Evolutionary conservation across 306 rosid genomes (phyloP), one percentile per base, ranked within the genome.

Genomic region (Medicago truncatula): DNA sequence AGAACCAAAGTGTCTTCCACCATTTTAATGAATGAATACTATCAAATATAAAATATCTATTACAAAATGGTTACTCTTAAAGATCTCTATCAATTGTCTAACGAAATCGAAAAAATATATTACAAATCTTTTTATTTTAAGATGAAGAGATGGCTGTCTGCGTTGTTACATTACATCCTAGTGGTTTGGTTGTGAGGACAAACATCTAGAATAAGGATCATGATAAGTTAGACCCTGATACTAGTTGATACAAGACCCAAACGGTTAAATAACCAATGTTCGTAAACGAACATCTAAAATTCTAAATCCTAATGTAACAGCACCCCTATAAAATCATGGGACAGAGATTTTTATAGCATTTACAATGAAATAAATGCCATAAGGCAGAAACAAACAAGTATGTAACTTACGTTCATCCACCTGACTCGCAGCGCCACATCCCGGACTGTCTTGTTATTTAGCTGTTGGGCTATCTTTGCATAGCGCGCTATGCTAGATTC

Each of bases 351-450:
- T 41, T 25, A 41, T 15, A 47, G 62, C 78, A 76, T 58, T 44
- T 59, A 73, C 41, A 73, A 69, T 8, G 17, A 61, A 47, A 70
- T 64, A 65, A 80, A 66, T 67, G 57, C 39, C 41, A 50, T 18
- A 70, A 67, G 60, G 57, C 36, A 70, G 73, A 49, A 69, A 77
- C 14, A 49, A 23, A 71, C 17, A 6, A 41, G n/a, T 78, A 62
- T 14, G 53, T 69, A 63, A 68, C 97, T 89, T 85, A 95, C 99
- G 34, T 83, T 92, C 99, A 92, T 95, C 99, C 99, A 95, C 86
- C 97, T 86, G 78, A 92, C 89, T 63, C 99, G 97, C 81, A 92
- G 78, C 12, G 99, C 99, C 60, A 95, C 96, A 83, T 95, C 99
- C 31, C 96, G 91, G 25, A 89, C 97, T 0, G 97, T 92, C 87